Evolutionary conservation across 805 yeast genomes (phyloP), one percentile per base, ranked within the genome.

Genomic region (Ogataea trehalophila): DNA sequence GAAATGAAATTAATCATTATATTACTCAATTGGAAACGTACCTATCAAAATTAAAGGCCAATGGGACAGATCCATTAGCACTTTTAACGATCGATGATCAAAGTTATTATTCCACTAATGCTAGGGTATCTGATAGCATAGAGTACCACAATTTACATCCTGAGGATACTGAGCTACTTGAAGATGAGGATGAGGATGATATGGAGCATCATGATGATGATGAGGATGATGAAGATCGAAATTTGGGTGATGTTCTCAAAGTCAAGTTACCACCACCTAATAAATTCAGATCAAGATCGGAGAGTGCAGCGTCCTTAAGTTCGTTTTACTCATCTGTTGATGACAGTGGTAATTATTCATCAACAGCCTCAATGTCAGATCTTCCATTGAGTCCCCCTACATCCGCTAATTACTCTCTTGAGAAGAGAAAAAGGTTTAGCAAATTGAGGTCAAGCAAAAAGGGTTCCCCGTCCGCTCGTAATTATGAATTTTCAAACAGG

Each of bases 401-500:
- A 1, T 46, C 61, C 2, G 45, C 51, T 2, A 33, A 41, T n/a
- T 6, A 40, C 8, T 18, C 49, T 2, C 22, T 35, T 2, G 53
- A 47, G 13, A 50, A 41, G 34, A 49, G 45, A 18, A 41, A 38
- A 40, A 41, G 53, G 26, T 54, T 52, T 26, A 41, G 43, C 3
- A 50, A 45, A 40, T 37, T 58, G 15, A 48, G 55, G 33, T 18
- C 50, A 9, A 44, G 38, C 14, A 46, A 41, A 18, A 9, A 34
- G 4, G 44, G 40, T 17, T 6, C 33, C 11, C 11, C 13, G n/a
- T n/a, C 22, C 2, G 9, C 20, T 16, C 37, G 5, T 13, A 44
- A 20, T 17, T 77, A 74, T 51, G 69, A 70, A 38, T 58, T 78
- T 11, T 43, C 59, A 5, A 57, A 68, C 31, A 65, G 65, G 42